Evolutionary conservation across 176 grass and related monocot genomes (phyloP).

Genomic region (Elymus sibiricus): DNA sequence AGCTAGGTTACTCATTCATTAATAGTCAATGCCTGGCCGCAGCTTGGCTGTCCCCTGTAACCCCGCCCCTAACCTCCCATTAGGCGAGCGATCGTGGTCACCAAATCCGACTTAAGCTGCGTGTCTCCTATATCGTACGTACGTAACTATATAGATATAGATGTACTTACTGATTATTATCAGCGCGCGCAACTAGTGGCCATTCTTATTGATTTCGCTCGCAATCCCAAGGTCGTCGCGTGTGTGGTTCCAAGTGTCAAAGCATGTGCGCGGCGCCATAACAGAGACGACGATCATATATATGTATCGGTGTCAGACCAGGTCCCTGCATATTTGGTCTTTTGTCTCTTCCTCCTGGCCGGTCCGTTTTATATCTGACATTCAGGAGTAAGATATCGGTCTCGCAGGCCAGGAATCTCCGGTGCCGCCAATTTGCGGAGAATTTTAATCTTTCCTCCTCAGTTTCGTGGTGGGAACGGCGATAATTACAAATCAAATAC

Average conservation of each 20-base stretch:
- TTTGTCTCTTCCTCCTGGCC: neutral
- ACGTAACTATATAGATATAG: too few species aligned
- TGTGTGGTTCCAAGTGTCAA: neutral
- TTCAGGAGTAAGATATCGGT: neutral
- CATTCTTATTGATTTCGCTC: neutral
- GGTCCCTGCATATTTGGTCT: neutral
- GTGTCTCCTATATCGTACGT: neutral
- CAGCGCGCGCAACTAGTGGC: neutral
- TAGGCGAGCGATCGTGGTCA: neutral
- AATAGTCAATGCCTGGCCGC: neutral
- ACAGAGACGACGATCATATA: neutral
- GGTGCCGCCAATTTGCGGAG: too few species aligned
- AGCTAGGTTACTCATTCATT: neutral
- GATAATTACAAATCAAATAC: too few species aligned
- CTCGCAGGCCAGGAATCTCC: neutral
- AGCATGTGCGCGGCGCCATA: neutral
- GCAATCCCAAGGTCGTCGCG: neutral
- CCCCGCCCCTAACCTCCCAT: conserved; percentile 14
- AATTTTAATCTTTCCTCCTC: too few species aligned
- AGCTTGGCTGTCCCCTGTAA: conserved; percentile 18
- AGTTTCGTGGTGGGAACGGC: too few species aligned
- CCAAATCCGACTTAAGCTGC: conserved; percentile 11
- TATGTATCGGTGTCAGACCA: neutral
- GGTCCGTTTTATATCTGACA: conserved; percentile 14
- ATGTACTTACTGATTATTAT: neutral